Conservation (phyloP, 2,329 filamentous ascomycete genomes). For the Plectosphaerella sp. region DNA sequence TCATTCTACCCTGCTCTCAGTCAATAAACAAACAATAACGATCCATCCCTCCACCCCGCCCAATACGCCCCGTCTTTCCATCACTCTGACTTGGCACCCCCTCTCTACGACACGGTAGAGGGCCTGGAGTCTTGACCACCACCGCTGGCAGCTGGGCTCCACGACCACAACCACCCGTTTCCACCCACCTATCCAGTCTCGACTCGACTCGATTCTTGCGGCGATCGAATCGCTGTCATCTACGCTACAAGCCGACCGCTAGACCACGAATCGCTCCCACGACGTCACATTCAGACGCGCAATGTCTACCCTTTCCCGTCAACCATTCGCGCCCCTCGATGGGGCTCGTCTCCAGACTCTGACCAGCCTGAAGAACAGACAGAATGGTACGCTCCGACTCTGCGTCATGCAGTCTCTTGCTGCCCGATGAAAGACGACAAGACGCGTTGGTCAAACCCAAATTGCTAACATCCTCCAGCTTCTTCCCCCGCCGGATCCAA, state of each 20-base stretch:
- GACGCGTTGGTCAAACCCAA: background rate
- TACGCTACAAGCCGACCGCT: too few species aligned
- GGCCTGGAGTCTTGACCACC: too few species aligned
- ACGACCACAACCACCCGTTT: background rate
- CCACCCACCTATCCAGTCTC: background rate
- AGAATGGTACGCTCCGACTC: conserved; percentile 54
- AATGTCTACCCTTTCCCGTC: conserved; percentile 57
- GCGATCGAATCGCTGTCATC: background rate
- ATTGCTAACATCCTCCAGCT: conserved; percentile 24
- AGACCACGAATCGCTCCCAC: background rate
- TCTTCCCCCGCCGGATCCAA: conserved; percentile 39
- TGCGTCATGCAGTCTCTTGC: background rate
- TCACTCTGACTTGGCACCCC: too few species aligned
- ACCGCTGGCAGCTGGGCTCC: background rate
- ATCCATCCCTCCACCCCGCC: background rate
- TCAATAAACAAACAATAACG: background rate
- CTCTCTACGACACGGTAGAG: too few species aligned
- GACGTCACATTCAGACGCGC: conserved; percentile 12
- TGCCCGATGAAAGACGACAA: background rate
- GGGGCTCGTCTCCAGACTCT: conserved; percentile 65
- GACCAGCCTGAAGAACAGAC: conserved; percentile 72
- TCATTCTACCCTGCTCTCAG: background rate
- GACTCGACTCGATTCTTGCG: conserved; percentile 5
- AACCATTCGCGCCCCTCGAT: conserved; percentile 73
- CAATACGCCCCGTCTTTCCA: background rate